Base-by-base conservation (phyloP, 352 stramenopile genomes). In the Phytophthora crassamura region DNA sequence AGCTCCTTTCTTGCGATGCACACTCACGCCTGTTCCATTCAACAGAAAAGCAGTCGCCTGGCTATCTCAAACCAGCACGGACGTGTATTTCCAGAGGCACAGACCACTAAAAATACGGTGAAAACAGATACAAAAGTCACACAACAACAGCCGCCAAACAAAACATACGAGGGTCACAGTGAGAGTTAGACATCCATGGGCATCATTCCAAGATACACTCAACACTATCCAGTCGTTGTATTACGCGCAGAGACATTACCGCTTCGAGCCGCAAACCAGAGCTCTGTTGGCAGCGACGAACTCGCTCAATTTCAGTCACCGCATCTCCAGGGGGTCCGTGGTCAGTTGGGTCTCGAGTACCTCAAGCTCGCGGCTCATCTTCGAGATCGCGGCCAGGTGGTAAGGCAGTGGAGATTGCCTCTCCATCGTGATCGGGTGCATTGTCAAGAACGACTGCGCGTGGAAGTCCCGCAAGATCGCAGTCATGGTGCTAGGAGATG, bases 391-490 rank as follows among this genome's bases (percentile, higher is more conserved):
- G 12, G 74, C 69, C 16, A 93, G 58, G 62, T 93, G 78, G 1
- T 91, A 59, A 14, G 85, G 85, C 4, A 89, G 59, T 11, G 85
- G 85, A 6, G 80, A 91, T 46, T 85, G 75, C 14, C 85, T 77
- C 54, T 80, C 64, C 43, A 87, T 77, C 15, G 81, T 84, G 43
- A 88, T 75, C 14, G 85, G 85, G 39, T 93, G 81, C 54, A 83
- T 88, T 11, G 85, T 93, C 66, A 93, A 65, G 46, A 86, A 93
- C 38, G 83, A 91, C n/a, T 88, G 72, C 42, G 73, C 75, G 38
- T 82, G 57, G 35, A 90, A 91, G 36, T 93, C 80, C 7, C 61
- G 59, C 54, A 93, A 60, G 54, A 93, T 77, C 1, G 58, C 41
- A 30, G 55, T 61, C 51, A 85, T 71, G 10, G 53, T 73, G 49